Conservation (phyloP, 768 basidiomycete species). For the Imleria badia region DNA sequence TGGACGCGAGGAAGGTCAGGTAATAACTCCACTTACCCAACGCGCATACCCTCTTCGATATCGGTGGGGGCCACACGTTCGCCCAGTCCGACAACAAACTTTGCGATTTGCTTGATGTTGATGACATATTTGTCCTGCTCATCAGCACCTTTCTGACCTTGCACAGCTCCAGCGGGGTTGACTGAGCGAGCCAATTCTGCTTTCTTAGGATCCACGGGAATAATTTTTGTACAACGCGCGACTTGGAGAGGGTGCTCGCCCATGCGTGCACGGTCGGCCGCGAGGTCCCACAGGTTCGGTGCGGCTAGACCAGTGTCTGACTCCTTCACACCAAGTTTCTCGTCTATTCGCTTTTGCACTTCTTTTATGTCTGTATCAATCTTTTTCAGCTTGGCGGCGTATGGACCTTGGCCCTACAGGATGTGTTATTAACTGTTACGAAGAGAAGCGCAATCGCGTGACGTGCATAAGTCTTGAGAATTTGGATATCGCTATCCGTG, state of each 20-base stretch:
- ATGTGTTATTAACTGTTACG: neutral
- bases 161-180: conserved; percentile 71
- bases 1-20: neutral
- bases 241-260: conserved; percentile 93
- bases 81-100: conserved; percentile 96
- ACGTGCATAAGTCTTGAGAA: conserved; percentile 94
- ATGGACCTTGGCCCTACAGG: conserved; percentile 93
- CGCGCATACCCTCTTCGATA: conserved; percentile 99
- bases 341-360: conserved; percentile 95
- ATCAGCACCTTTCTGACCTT: conserved; percentile 95
- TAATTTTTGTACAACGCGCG: conserved; percentile 98
- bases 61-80: conserved; percentile 97
- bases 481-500: conserved; percentile 98
- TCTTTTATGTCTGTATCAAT: conserved; percentile 93
- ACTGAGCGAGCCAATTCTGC: conserved; percentile 78
- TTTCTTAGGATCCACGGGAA: conserved; percentile 72
- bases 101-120: conserved; percentile 99
- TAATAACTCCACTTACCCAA: conserved; percentile 66
- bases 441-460: neutral
- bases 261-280: conserved; percentile 91
- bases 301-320: conserved; percentile 96
- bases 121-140: conserved; percentile 99
- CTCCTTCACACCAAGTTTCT: conserved; percentile 98
- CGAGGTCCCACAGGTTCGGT: conserved; percentile 96
- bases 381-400: conserved; percentile 83